Conservation (phyloP, 495 filamentous ascomycete genomes). For the Aspergillus sclerotiicarbonarius region DNA sequence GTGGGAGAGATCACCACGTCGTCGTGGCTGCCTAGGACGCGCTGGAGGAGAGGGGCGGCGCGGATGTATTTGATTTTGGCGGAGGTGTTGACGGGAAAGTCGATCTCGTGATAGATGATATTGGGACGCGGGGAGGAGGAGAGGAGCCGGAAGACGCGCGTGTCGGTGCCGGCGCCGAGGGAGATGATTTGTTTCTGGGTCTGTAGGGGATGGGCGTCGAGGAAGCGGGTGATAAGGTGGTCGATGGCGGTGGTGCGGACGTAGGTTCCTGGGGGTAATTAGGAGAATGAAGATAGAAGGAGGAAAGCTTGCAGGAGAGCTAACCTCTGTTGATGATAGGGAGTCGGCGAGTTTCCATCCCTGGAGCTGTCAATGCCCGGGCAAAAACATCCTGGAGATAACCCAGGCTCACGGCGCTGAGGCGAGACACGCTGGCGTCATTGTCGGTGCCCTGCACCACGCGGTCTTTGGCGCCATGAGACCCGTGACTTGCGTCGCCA, state of each 20-base stretch:
- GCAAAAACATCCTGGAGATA: constrained; percentile 86
- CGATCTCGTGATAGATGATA: constrained; percentile 86
- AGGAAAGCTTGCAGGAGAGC: constrained; percentile 5
- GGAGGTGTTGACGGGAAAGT: constrained; percentile 73
- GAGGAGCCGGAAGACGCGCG: constrained; percentile 68
- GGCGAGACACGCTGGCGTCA: constrained; percentile 82
- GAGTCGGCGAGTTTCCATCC: constrained; percentile 52
- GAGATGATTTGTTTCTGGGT: constrained; percentile 80
- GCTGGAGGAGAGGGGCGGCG: constrained; percentile 37
- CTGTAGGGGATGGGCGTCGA: constrained; percentile 33
- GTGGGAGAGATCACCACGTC: constrained; percentile 35
- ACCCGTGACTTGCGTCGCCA: neutral
- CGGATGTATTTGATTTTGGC: constrained; percentile 60
- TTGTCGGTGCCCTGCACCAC: constrained; percentile 86
- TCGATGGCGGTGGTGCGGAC: constrained; percentile 88
- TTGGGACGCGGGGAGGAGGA: constrained; percentile 39
- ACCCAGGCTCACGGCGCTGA: constrained; percentile 84
- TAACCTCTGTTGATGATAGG: constrained; percentile 93
- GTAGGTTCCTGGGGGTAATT: constrained; percentile 71
- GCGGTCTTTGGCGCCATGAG: constrained; percentile 40
- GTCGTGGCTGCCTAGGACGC: constrained; percentile 18
- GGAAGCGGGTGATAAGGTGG: constrained; percentile 68
- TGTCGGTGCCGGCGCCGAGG: constrained; percentile 92
- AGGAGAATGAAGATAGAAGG: neutral
- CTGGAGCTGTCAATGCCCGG: constrained; percentile 55